phyloP scores from a whole-genome alignment of 106 monocot genomes.

The Allium sativum region DNA sequence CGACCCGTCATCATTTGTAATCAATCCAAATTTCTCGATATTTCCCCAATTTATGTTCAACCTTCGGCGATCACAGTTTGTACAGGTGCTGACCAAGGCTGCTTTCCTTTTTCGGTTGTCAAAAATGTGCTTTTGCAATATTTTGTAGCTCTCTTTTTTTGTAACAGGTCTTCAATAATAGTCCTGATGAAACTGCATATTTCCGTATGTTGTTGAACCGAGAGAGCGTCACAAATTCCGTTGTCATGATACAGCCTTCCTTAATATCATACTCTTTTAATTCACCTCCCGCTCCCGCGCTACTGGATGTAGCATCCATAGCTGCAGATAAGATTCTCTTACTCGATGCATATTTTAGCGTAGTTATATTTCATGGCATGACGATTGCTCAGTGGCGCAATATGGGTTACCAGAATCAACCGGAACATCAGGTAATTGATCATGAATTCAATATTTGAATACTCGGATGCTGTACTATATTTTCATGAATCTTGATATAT shows the following conservation, averaged over 20 bases:
- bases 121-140: slow-evolving; percentile 1
- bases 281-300: slow-evolving; percentile 62
- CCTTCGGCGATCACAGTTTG: slow-evolving; percentile 86
- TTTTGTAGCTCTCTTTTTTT: slow-evolving; percentile 7
- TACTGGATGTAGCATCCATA: slow-evolving; percentile 89
- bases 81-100: slow-evolving; percentile 45
- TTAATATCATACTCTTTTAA: slow-evolving; percentile 82
- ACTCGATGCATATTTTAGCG: slow-evolving; percentile 97
- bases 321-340: slow-evolving; percentile 80
- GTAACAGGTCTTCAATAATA: slow-evolving; percentile 95
- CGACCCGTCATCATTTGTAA: slow-evolving; percentile 83
- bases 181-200: slow-evolving; percentile 98
- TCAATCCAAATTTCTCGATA: slow-evolving; percentile 85
- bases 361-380: slow-evolving; percentile 95
- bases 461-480: too few relatives aligned
- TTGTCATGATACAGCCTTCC: slow-evolving; percentile 97
- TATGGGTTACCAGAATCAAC: slow-evolving; percentile 94
- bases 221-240: slow-evolving; percentile 80
- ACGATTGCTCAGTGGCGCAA: slow-evolving; percentile 99
- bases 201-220: slow-evolving; percentile 93
- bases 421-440: slow-evolving; percentile 74
- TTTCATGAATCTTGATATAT: too few relatives aligned
- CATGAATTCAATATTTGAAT: too few relatives aligned
- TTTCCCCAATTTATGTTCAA: slow-evolving; percentile 99
- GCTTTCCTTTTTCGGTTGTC: background rate